These are phyloP conservation scores for Apocynum venetum DNA, from an alignment of 257 asterid genomes.

Conservation along the genomic window DNA sequence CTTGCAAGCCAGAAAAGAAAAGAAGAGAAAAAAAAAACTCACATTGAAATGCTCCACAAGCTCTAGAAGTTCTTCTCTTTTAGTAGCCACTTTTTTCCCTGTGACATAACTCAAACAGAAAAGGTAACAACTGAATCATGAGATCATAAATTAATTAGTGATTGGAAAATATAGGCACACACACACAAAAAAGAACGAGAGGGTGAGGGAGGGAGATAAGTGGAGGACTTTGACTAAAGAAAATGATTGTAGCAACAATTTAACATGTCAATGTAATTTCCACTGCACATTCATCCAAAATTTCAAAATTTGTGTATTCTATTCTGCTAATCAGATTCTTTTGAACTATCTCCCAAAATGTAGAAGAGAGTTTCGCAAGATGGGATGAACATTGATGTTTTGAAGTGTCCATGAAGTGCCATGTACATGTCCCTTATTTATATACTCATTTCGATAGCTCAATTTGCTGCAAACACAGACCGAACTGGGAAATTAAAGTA, in stretches of 20 bases:
- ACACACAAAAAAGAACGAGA: not conserved
- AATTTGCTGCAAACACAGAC: not conserved
- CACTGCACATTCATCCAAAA: not conserved
- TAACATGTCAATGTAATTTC: not conserved
- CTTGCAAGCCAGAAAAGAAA: not conserved
- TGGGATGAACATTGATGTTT: not conserved
- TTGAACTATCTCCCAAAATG: not conserved
- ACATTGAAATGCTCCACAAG: slow-evolving; percentile 86
- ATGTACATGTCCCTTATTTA: not conserved
- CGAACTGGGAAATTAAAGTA: not conserved
- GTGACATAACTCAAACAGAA: slow-evolving; percentile 12
- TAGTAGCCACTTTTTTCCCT: slow-evolving; percentile 73
- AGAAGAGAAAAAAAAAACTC: slow-evolving; percentile 25
- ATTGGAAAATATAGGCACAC: not conserved
- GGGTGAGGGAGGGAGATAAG: not conserved
- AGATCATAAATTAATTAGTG: not conserved
- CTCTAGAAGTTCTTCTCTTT: slow-evolving; percentile 79
- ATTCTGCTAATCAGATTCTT: not conserved
- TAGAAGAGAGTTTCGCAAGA: not conserved
- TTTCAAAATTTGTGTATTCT: not conserved
- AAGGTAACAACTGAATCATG: slow-evolving; percentile 11
- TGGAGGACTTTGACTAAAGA: not conserved
- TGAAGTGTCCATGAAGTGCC: not conserved
- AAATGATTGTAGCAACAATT: not conserved
- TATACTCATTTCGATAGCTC: not conserved